Conservation (phyloP, 1,284 basidiomycete genomes). For the Coriolopsis trogii region DNA sequence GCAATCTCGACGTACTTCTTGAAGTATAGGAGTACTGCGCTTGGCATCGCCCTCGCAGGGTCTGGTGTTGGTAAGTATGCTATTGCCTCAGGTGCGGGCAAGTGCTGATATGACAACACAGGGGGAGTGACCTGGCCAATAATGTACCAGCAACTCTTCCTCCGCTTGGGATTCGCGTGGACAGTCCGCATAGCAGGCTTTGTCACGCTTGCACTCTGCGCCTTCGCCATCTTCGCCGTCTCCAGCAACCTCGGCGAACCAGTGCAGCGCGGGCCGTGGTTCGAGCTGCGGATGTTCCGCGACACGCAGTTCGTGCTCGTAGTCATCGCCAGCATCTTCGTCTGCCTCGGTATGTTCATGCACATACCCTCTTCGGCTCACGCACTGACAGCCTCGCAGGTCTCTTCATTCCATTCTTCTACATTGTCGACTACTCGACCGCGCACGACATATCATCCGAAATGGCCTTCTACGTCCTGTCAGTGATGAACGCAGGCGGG, state of each 20-base stretch:
- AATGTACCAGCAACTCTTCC: constrained; percentile 61
- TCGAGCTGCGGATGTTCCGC: constrained; percentile 33
- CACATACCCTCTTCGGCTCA: neutral
- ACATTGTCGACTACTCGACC: constrained; percentile 31
- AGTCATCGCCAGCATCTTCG: constrained; percentile 32
- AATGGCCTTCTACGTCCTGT: constrained; percentile 51
- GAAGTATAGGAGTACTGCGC: constrained; percentile 57
- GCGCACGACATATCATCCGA: constrained; percentile 17
- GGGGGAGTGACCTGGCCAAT: constrained; percentile 73
- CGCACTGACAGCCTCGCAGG: constrained; percentile 25
- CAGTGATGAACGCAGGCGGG: constrained; percentile 66
- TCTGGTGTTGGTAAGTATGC: constrained; percentile 32
- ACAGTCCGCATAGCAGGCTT: constrained; percentile 46
- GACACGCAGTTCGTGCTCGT: constrained; percentile 36
- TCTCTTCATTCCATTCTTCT: constrained; percentile 59
- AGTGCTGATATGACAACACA: constrained; percentile 21
- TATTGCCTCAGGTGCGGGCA: neutral
- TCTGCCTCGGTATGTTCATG: constrained; percentile 31
- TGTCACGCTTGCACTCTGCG: constrained; percentile 34
- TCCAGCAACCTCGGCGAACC: constrained; percentile 28
- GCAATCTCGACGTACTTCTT: constrained; percentile 53
- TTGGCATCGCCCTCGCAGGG: constrained; percentile 47
- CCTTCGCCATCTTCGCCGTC: constrained; percentile 30
- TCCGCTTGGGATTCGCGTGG: constrained; percentile 61
- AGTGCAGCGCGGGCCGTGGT: constrained; percentile 22